Conservation (phyloP, 257 asterid species). For the Solanum boliviense region DNA sequence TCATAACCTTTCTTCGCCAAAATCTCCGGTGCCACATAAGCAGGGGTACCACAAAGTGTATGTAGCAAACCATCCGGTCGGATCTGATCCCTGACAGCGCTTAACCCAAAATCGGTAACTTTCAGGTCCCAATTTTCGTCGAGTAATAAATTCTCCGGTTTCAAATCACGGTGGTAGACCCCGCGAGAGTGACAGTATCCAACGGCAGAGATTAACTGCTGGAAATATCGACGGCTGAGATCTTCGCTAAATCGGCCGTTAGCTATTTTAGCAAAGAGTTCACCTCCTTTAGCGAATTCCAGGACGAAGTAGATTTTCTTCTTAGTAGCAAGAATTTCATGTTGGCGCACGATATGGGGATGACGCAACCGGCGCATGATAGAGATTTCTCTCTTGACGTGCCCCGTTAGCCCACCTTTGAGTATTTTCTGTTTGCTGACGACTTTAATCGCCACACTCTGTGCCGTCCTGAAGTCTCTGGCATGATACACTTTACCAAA, state of each 20-base stretch:
- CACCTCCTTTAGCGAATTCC: constrained; percentile 44
- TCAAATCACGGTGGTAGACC: constrained; percentile 34
- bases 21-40: constrained; percentile 43
- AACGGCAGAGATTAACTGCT: constrained; percentile 34
- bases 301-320: constrained; percentile 29
- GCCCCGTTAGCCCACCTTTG: constrained; percentile 33
- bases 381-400: constrained; percentile 2
- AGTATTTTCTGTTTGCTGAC: constrained; percentile 44
- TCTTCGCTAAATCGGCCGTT: constrained; percentile 30
- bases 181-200: constrained; percentile 39
- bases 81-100: constrained; percentile 27
- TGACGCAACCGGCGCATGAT: constrained; percentile 1
- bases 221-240: constrained; percentile 25
- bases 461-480: constrained; percentile 31
- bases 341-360: constrained; percentile 21
- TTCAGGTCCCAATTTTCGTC: constrained; percentile 32
- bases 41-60: constrained; percentile 47
- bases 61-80: constrained; percentile 24
- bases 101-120: constrained; percentile 39
- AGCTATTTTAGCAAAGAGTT: constrained; percentile 24
- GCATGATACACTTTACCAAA: constrained; percentile 81
- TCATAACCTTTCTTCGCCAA: constrained; percentile 33
- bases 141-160: constrained; percentile 28
- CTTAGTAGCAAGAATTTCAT: constrained; percentile 32
- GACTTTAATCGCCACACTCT: constrained; percentile 59